Percentiles rank a stretch among this genome's conserved stretches.
phyloP scores from a whole-genome alignment of 2,329 filamentous ascomycete genomes.

The Curvularia verruculosa region DNA sequence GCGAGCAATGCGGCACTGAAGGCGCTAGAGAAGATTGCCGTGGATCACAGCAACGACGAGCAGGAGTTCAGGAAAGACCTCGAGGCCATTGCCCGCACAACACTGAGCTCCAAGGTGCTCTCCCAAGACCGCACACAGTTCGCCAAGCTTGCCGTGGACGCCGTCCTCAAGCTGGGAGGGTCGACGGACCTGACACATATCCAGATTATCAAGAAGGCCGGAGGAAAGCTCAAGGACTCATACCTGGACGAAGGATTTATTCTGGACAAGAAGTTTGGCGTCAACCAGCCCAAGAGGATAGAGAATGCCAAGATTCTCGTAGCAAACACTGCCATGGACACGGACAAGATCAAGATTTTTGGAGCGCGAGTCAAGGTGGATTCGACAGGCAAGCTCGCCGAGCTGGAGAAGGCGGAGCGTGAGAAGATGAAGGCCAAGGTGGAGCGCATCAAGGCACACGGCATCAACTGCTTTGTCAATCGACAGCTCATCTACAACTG shows the following conservation, averaged over 20 bases:
- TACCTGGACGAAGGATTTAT: constrained; percentile 99
- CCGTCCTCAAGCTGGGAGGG: constrained; percentile 85
- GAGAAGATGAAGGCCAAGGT: constrained; percentile 99
- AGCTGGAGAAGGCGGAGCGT: constrained; percentile 95
- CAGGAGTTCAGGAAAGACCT: constrained; percentile 89
- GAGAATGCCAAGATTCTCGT: constrained; percentile 99
- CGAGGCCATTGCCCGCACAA: constrained; percentile 88
- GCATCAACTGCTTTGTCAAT: constrained; percentile 99
- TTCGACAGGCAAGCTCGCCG: constrained; percentile 95
- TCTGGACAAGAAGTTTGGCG: constrained; percentile 97
- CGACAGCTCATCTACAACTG: constrained; percentile 99
- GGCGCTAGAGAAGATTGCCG: constrained; percentile 81
- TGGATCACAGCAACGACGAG: constrained; percentile 85
- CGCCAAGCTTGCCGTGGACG: constrained; percentile 85
- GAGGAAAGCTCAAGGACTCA: constrained; percentile 95
- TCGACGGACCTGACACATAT: constrained; percentile 96
- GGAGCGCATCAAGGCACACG: constrained; percentile 97
- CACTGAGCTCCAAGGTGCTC: constrained; percentile 95
- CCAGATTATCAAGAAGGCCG: constrained; percentile 99
- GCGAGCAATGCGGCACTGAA: constrained; percentile 86
- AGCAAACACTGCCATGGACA: constrained; percentile 99
- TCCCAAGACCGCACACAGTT: constrained; percentile 94
- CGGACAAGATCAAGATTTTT: constrained; percentile 99
- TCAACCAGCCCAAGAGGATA: constrained; percentile 95
- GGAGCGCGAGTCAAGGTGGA: constrained; percentile 96